Conservation (phyloP, 352 stramenopile species). For the Globisporangium heterothallicum region DNA sequence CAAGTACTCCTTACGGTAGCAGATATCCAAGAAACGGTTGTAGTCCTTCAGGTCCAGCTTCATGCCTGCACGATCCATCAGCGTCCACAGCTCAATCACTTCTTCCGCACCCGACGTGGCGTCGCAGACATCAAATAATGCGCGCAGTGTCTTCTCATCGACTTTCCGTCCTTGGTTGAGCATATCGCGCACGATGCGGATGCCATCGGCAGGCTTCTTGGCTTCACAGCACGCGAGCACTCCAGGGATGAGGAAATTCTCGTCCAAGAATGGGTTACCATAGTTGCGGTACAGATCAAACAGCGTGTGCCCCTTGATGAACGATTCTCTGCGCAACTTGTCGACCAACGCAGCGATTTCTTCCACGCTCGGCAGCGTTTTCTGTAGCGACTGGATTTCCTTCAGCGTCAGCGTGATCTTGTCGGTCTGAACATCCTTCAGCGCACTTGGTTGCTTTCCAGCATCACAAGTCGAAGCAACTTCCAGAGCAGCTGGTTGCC, state of each 20-base stretch:
- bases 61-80: constrained; percentile 64
- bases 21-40: constrained; percentile 73
- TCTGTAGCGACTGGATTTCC: constrained; percentile 69
- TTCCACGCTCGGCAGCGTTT: constrained; percentile 60
- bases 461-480: neutral
- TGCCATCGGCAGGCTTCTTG: constrained; percentile 64
- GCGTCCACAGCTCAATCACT: constrained; percentile 58
- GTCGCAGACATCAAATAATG: constrained; percentile 68
- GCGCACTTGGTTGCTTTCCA: constrained; percentile 14
- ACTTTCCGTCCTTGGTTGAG: constrained; percentile 81
- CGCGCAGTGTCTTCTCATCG: constrained; percentile 62
- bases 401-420: constrained; percentile 73
- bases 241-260: constrained; percentile 74
- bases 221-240: constrained; percentile 77
- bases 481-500: neutral
- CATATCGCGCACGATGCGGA: constrained; percentile 80
- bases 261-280: constrained; percentile 77
- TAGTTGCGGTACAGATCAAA: constrained; percentile 87
- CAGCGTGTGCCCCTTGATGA: constrained; percentile 65
- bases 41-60: constrained; percentile 50
- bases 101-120: constrained; percentile 56
- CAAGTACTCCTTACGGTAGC: constrained; percentile 69
- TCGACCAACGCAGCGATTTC: constrained; percentile 56
- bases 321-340: constrained; percentile 64
- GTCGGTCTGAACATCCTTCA: constrained; percentile 39